These are phyloP conservation scores for Sporothrix humicola DNA, from an alignment of 2,329 filamentous ascomycete species.

Conservation along the genomic window DNA sequence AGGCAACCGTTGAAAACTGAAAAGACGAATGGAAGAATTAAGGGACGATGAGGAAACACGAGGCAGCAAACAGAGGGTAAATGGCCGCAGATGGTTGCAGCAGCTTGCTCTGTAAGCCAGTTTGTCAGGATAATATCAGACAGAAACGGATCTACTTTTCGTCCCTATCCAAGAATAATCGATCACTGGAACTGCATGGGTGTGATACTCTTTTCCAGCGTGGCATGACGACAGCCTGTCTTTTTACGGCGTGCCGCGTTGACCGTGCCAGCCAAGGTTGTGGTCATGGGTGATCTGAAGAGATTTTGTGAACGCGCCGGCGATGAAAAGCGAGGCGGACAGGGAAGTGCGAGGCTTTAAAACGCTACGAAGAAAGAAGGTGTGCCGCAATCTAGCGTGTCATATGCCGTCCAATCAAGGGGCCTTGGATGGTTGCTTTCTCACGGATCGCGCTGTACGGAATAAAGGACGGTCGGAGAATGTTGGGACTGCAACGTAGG, in stretches of 20 bases:
- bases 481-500: background rate
- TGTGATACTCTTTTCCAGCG: background rate
- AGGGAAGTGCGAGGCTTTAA: background rate
- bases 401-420: conserved; percentile 23
- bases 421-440: background rate
- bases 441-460: conserved; percentile 12
- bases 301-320: background rate
- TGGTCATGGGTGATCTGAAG: background rate
- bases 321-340: conserved; percentile 3
- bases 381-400: conserved; percentile 23
- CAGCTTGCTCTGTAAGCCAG: background rate
- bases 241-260: conserved; percentile 27
- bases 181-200: conserved; percentile 11
- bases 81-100: background rate
- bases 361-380: conserved; percentile 26
- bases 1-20: too few species aligned
- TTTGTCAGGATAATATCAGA: conserved; percentile 6
- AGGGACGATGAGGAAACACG: background rate
- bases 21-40: too few species aligned
- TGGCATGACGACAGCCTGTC: conserved; percentile 30
- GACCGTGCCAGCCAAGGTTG: background rate
- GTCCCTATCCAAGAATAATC: conserved; percentile 7
- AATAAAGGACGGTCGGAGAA: background rate
- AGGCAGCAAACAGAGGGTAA: background rate
- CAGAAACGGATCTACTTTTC: conserved; percentile 4